Evolutionary conservation across 2,329 filamentous ascomycete genomes (phyloP).

Genomic region (Cryphonectria japonica): DNA sequence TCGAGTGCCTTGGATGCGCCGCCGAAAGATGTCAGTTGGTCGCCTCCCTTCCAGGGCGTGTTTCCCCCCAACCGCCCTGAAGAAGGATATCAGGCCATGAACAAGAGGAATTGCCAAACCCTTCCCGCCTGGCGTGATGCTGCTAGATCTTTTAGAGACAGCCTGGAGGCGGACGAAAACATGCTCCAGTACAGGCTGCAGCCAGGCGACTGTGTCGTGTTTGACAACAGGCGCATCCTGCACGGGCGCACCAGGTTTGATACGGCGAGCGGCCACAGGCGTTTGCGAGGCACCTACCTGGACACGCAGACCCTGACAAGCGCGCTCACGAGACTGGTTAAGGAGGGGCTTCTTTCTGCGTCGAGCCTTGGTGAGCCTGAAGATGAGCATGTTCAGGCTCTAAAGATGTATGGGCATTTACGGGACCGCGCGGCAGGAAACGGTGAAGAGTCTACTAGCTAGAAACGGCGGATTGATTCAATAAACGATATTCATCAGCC

Average conservation of each 20-base stretch:
- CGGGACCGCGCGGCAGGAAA: background rate
- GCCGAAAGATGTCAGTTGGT: slow-evolving; percentile 4
- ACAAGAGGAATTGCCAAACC: background rate
- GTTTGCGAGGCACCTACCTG: slow-evolving; percentile 86
- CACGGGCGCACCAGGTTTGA: slow-evolving; percentile 84
- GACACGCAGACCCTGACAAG: slow-evolving; percentile 46
- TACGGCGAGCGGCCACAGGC: slow-evolving; percentile 66
- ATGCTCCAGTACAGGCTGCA: slow-evolving; percentile 74
- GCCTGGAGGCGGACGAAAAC: slow-evolving; percentile 60
- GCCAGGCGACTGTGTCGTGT: slow-evolving; percentile 89
- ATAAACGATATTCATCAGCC: background rate
- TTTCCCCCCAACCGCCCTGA: slow-evolving; percentile 16
- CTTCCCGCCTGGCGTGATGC: slow-evolving; percentile 50
- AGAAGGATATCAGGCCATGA: background rate
- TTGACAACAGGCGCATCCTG: slow-evolving; percentile 83
- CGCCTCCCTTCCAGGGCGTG: slow-evolving; percentile 19
- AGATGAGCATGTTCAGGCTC: background rate
- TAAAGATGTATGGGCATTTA: background rate
- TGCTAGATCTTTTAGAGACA: slow-evolving; percentile 57
- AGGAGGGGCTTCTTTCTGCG: background rate
- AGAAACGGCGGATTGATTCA: background rate
- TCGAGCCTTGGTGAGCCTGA: background rate
- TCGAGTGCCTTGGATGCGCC: background rate
- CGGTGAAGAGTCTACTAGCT: background rate
- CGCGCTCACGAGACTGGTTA: slow-evolving; percentile 26